Evolutionary conservation across 352 stramenopile species (phyloP).

Genomic region (Hyphochytrium catenoides): DNA sequence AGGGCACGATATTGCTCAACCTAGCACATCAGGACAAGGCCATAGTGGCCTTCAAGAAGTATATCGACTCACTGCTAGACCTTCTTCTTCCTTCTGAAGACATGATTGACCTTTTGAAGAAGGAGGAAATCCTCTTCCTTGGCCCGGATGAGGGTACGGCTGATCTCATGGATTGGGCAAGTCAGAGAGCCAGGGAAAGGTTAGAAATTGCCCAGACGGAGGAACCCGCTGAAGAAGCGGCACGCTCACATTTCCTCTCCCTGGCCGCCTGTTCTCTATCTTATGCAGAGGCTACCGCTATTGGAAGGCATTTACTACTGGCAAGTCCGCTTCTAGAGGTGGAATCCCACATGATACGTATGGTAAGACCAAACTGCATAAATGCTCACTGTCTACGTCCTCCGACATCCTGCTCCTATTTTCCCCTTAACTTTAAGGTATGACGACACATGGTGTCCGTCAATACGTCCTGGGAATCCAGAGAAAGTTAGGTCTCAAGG

Average conservation of each 20-base stretch:
- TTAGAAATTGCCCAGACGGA: too few relatives aligned
- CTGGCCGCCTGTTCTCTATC: too few relatives aligned
- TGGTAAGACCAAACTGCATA: too few relatives aligned
- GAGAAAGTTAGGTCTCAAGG: constrained; percentile 36
- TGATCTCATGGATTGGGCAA: constrained; percentile 39
- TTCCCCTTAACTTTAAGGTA: too few relatives aligned
- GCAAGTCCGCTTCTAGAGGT: constrained; percentile 30
- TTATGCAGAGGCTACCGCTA: constrained; percentile 48
- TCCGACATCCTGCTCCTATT: too few relatives aligned
- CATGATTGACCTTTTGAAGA: constrained; percentile 37
- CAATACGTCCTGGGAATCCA: constrained; percentile 49
- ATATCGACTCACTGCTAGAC: constrained; percentile 49
- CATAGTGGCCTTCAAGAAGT: constrained; percentile 46
- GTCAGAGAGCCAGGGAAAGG: constrained; percentile 40
- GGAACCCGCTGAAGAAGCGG: too few relatives aligned
- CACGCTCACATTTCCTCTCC: too few relatives aligned
- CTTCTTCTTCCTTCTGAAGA: constrained; percentile 40
- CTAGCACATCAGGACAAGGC: constrained; percentile 34
- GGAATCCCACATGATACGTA: constrained; percentile 67
- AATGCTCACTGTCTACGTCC: too few relatives aligned
- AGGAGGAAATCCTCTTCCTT: constrained; percentile 55
- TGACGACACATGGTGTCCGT: constrained; percentile 50
- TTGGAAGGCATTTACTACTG: constrained; percentile 53
- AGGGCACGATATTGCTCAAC: constrained; percentile 50
- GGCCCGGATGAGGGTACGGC: constrained; percentile 58